Conservation (phyloP, 2,329 filamentous ascomycete genomes). For the Aspergillus japonicus region DNA sequence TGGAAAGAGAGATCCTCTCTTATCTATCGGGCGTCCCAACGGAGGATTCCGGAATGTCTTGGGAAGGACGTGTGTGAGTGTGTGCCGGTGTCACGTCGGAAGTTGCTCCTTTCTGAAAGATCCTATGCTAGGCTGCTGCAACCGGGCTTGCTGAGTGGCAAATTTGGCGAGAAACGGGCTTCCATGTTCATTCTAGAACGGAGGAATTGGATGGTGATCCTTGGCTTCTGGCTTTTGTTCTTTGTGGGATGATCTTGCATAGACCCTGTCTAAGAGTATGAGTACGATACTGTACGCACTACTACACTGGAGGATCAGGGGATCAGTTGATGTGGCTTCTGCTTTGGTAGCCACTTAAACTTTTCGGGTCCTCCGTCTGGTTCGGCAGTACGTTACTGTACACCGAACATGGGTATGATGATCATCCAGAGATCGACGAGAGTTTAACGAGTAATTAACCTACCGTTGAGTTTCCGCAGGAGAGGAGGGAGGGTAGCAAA, state of each 20-base stretch:
- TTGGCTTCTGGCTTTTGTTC: too few relatives aligned
- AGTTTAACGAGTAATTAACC: too few relatives aligned
- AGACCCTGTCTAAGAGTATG: too few relatives aligned
- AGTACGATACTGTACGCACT: too few relatives aligned
- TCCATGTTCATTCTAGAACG: constrained; percentile 7
- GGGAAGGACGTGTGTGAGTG: not conserved
- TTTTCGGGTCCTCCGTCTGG: too few relatives aligned
- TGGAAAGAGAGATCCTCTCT: too few relatives aligned
- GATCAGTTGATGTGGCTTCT: constrained; percentile 4
- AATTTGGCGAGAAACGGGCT: constrained; percentile 1
- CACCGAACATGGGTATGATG: not conserved
- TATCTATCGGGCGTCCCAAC: not conserved
- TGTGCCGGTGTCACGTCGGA: not conserved
- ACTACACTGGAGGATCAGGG: not conserved
- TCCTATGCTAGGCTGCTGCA: not conserved
- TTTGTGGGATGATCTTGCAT: too few relatives aligned
- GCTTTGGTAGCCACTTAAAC: not conserved
- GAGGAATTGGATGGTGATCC: not conserved
- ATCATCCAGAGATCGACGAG: too few relatives aligned
- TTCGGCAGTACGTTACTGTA: too few relatives aligned
- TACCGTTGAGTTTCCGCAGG: too few relatives aligned
- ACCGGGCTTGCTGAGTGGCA: not conserved
- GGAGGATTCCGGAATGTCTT: not conserved
- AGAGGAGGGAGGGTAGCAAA: too few relatives aligned
- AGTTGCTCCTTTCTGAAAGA: not conserved